A percentile compares a stretch with the other conserved stretches of the same genome.
Evolutionary conservation across 495 filamentous ascomycete species (phyloP).

Genomic region (Coniosporium apollinis): DNA sequence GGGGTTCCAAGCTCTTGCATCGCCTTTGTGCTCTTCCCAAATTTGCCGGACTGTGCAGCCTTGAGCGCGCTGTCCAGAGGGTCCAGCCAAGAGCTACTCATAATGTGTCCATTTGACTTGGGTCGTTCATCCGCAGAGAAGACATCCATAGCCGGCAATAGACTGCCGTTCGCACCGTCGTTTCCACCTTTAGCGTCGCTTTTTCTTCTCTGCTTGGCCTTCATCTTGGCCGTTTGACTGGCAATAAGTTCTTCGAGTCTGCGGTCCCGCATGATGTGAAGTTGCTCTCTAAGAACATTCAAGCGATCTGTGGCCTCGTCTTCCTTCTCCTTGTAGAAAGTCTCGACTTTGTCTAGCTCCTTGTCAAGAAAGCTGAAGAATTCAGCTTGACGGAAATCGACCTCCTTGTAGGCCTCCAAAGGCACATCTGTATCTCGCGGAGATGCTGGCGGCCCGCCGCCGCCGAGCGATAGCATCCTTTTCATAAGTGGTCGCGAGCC

Average conservation of each 20-base stretch:
- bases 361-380: conserved; percentile 65
- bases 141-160: conserved; percentile 3
- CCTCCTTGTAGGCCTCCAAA: conserved; percentile 33
- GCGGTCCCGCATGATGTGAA: conserved; percentile 75
- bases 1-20: conserved; percentile 36
- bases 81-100: conserved; percentile 11
- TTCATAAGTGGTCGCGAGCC: conserved; percentile 18
- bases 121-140: conserved; percentile 9
- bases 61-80: conserved; percentile 20
- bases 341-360: conserved; percentile 72
- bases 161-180: neutral
- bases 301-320: conserved; percentile 57
- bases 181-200: neutral
- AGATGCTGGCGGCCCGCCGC: conserved; percentile 10
- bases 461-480: conserved; percentile 26
- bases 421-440: conserved; percentile 22
- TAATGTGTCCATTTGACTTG: neutral
- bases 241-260: conserved; percentile 51
- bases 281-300: conserved; percentile 52
- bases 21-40: conserved; percentile 42
- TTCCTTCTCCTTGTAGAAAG: conserved; percentile 71
- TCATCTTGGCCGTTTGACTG: conserved; percentile 20
- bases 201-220: conserved; percentile 10
- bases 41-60: conserved; percentile 20
- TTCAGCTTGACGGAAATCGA: conserved; percentile 48